These are phyloP conservation scores for Aureobasidium musti DNA, from an alignment of 2,329 filamentous ascomycete genomes.

Conservation along the genomic window DNA sequence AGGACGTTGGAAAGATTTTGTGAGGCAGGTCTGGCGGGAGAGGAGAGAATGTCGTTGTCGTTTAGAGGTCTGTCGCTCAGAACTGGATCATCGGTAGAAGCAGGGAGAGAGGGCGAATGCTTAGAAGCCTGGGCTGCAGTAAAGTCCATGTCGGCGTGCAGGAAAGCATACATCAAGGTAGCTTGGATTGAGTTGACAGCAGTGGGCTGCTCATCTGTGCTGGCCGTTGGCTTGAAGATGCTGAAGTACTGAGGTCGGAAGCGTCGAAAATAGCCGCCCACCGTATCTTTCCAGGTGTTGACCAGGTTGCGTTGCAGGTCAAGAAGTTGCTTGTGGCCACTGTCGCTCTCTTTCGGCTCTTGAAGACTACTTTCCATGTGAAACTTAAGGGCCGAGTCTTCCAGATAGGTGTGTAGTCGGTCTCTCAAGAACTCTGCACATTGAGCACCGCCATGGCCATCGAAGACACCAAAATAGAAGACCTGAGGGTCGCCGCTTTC, in stretches of 20 bases:
- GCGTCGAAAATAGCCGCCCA: constrained; percentile 92
- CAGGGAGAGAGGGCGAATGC: constrained; percentile 43
- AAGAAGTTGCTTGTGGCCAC: constrained; percentile 50
- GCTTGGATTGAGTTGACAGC: constrained; percentile 64
- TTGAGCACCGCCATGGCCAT: constrained; percentile 88
- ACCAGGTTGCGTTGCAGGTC: constrained; percentile 72
- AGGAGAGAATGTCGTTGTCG: constrained; percentile 77
- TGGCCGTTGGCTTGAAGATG: constrained; percentile 42
- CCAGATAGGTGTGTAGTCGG: constrained; percentile 83
- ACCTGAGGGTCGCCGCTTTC: constrained; percentile 88
- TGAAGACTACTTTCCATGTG: constrained; percentile 74
- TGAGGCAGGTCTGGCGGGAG: constrained; percentile 52
- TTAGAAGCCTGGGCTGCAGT: constrained; percentile 85
- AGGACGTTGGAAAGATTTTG: constrained; percentile 45
- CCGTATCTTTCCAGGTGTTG: constrained; percentile 74
- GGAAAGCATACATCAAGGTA: constrained; percentile 86
- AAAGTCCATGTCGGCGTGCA: constrained; percentile 93
- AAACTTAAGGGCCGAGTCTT: constrained; percentile 75
- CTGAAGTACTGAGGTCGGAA: constrained; percentile 78
- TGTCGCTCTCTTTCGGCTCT: constrained; percentile 37
- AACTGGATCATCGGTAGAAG: constrained; percentile 58
- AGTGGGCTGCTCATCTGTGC: constrained; percentile 35
- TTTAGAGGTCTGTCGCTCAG: constrained; percentile 77
- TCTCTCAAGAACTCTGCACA: constrained; percentile 86
- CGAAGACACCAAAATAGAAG: constrained; percentile 96